Evolutionary conservation across 805 yeast genomes (phyloP).

Genomic region (Nematodospora valgi): DNA sequence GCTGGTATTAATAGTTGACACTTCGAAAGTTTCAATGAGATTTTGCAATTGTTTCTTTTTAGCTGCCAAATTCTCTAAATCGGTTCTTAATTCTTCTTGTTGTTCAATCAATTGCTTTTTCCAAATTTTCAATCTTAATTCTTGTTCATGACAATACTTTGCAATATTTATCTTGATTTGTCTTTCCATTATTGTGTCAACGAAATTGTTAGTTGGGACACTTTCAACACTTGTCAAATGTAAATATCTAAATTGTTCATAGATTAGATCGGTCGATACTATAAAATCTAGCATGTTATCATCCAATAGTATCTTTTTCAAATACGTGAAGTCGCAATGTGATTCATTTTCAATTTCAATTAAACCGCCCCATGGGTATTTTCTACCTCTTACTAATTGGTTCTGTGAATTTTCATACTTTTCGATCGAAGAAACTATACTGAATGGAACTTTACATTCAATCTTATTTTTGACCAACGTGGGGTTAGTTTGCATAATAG

Average conservation of each 20-base stretch:
- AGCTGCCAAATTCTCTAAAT: constrained; percentile 43
- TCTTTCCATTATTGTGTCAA: constrained; percentile 34
- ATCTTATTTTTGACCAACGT: constrained; percentile 22
- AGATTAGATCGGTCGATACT: constrained; percentile 71
- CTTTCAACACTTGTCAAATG: constrained; percentile 19
- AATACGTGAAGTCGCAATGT: constrained; percentile 71
- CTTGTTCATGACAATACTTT: constrained; percentile 23
- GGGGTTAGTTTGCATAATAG: constrained; percentile 25
- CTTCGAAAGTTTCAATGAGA: constrained; percentile 11
- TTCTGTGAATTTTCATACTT: constrained; percentile 22
- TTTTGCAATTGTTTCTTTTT: constrained; percentile 35
- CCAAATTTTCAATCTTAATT: constrained; percentile 59
- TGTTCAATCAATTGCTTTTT: constrained; percentile 50
- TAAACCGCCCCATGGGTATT: constrained; percentile 85
- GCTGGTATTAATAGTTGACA: too few species aligned
- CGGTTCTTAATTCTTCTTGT: constrained; percentile 55
- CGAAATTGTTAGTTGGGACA: constrained; percentile 34
- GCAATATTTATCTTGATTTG: constrained; percentile 29
- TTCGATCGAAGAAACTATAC: constrained; percentile 66
- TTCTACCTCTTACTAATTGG: constrained; percentile 64
- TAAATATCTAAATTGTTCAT: constrained; percentile 62
- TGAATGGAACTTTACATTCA: constrained; percentile 56
- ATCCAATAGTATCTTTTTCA: constrained; percentile 64
- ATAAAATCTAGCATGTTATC: constrained; percentile 77
- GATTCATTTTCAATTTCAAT: constrained; percentile 76